phyloP scores from a whole-genome alignment of 345 rosid species.

The Arabis hirsuta region DNA sequence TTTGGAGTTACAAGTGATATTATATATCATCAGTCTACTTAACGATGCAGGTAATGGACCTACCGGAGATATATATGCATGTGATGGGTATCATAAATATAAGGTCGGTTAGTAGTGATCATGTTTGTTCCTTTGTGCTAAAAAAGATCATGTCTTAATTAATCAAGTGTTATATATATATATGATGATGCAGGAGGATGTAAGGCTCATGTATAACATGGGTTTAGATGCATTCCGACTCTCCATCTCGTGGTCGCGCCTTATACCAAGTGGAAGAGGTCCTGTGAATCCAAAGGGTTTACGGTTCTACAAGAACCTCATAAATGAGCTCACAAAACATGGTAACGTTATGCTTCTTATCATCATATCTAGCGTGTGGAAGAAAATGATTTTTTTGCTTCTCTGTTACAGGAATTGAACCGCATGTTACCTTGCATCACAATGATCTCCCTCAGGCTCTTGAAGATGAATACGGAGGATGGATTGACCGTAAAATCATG shows the following conservation, averaged over 20 bases:
- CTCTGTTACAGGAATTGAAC: slow-evolving; percentile 54
- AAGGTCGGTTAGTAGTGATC: slow-evolving; percentile 41
- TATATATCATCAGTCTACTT: neutral
- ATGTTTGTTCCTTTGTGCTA: no score
- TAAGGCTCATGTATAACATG: slow-evolving; percentile 62
- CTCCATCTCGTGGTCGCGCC: slow-evolving; percentile 84
- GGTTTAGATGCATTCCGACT: slow-evolving; percentile 69
- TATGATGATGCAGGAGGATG: slow-evolving; percentile 58
- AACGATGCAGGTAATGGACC: slow-evolving; percentile 36
- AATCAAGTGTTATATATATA: no score
- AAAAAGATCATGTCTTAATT: no score
- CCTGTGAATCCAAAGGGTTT: slow-evolving; percentile 61
- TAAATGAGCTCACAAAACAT: slow-evolving; percentile 50
- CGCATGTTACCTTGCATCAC: slow-evolving; percentile 57
- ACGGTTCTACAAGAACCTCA: slow-evolving; percentile 54
- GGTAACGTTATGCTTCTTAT: slow-evolving; percentile 35
- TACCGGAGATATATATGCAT: slow-evolving; percentile 51
- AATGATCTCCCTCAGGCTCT: slow-evolving; percentile 66
- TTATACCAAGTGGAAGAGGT: slow-evolving; percentile 76
- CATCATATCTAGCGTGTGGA: neutral
- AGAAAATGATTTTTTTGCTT: neutral
- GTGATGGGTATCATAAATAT: slow-evolving; percentile 64
- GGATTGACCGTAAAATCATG: slow-evolving; percentile 60
- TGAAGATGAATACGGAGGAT: slow-evolving; percentile 78
- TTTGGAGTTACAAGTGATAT: no score